Percentiles rank a stretch among this genome's conserved stretches.
These are phyloP conservation scores for Cyberlindnera meyerae DNA, from an alignment of 805 yeast species.

Conservation along the genomic window DNA sequence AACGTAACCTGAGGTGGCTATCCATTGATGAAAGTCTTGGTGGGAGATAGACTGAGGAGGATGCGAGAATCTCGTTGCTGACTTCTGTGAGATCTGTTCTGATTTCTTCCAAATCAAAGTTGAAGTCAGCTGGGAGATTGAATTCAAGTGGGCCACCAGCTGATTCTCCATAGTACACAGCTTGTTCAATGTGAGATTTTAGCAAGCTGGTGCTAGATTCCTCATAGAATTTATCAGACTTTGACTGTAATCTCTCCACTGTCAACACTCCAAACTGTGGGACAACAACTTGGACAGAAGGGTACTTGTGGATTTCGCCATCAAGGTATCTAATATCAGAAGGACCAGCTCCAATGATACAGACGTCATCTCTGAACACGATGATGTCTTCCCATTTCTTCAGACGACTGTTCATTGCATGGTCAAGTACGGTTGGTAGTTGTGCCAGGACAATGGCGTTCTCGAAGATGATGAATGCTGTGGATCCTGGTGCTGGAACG, in stretches of 20 bases:
- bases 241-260: conserved; percentile 40
- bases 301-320: conserved; percentile 27
- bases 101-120: conserved; percentile 40
- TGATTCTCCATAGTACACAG: conserved; percentile 54
- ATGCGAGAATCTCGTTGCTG: conserved; percentile 50
- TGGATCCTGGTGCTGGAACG: conserved; percentile 52
- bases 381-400: conserved; percentile 81
- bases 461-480: conserved; percentile 57
- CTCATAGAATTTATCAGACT: conserved; percentile 17
- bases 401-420: conserved; percentile 28
- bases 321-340: conserved; percentile 34
- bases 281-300: conserved; percentile 47
- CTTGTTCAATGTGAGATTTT: conserved; percentile 79
- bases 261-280: conserved; percentile 57
- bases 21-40: conserved; percentile 44
- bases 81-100: conserved; percentile 48
- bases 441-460: conserved; percentile 66
- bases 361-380: conserved; percentile 46
- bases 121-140: conserved; percentile 39
- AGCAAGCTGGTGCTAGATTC: conserved; percentile 33
- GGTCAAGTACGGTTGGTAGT: conserved; percentile 36
- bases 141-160: conserved; percentile 45
- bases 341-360: conserved; percentile 55
- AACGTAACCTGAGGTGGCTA: conserved; percentile 48
- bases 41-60: conserved; percentile 54